Evolutionary conservation across 192 early-diverging fungal genomes (phyloP).

Genomic region (Backusella tuberculispora): DNA sequence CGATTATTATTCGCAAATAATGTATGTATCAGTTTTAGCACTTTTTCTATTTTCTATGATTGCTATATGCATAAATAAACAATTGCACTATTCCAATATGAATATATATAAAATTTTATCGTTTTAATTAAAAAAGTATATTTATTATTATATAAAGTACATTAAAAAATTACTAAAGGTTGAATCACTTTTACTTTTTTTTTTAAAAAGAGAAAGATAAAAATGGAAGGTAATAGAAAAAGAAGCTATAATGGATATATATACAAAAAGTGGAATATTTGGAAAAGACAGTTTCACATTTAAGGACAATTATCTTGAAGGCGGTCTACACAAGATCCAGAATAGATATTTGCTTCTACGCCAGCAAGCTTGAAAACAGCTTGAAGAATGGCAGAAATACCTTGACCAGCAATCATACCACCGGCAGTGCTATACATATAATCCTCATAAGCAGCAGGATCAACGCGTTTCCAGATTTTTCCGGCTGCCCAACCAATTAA

Average conservation of each 20-base stretch:
- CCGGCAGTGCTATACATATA: slow-evolving; percentile 51
- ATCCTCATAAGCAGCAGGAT: slow-evolving; percentile 33
- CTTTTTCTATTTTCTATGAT: too few species aligned
- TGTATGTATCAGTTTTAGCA: too few species aligned
- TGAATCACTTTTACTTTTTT: too few species aligned
- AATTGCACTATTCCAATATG: too few species aligned
- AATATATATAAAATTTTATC: too few species aligned
- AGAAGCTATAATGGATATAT: not conserved
- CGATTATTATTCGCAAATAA: too few species aligned
- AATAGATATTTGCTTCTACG: slow-evolving; percentile 34
- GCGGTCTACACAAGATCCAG: slow-evolving; percentile 33
- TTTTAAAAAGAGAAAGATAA: too few species aligned
- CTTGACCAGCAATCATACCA: slow-evolving; percentile 56
- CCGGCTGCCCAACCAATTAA: slow-evolving; percentile 45
- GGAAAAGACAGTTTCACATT: not conserved
- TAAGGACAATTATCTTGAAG: slow-evolving; percentile 36
- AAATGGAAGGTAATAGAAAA: not conserved
- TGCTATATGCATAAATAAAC: too few species aligned
- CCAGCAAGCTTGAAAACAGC: slow-evolving; percentile 49
- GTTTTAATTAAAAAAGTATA: too few species aligned
- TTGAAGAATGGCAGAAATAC: slow-evolving; percentile 53
- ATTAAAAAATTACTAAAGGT: too few species aligned
- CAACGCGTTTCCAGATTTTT: slow-evolving; percentile 47
- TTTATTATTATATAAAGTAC: too few species aligned
- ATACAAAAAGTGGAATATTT: not conserved